Evolutionary conservation across 2,329 filamentous ascomycete species (phyloP).

Genomic region (Fusarium pseudoanthophilum): DNA sequence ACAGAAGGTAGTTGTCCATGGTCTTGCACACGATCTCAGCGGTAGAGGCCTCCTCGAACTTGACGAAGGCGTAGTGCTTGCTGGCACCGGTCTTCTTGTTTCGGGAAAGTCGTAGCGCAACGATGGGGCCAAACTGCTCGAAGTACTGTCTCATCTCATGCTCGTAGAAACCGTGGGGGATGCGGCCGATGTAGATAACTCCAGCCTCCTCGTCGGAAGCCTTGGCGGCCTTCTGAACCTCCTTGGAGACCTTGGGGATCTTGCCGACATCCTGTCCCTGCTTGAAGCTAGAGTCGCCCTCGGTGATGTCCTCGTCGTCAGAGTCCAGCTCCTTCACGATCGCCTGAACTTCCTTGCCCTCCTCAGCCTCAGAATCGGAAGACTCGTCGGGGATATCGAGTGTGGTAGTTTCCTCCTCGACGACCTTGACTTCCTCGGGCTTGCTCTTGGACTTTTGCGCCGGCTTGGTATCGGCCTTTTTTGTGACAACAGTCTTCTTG

Average conservation of each 20-base stretch:
- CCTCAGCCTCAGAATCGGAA: constrained; percentile 53
- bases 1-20: constrained; percentile 98
- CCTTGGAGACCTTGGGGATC: constrained; percentile 60
- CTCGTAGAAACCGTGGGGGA: constrained; percentile 96
- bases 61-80: constrained; percentile 95
- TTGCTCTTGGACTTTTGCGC: constrained; percentile 47
- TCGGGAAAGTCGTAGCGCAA: constrained; percentile 81
- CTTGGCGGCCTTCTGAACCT: constrained; percentile 56
- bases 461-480: constrained; percentile 50
- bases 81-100: constrained; percentile 91
- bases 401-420: constrained; percentile 45
- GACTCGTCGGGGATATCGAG: constrained; percentile 48
- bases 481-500: constrained; percentile 43
- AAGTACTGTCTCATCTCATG: constrained; percentile 95
- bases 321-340: constrained; percentile 59
- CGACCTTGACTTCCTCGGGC: constrained; percentile 43
- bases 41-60: constrained; percentile 81
- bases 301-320: constrained; percentile 55
- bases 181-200: constrained; percentile 88
- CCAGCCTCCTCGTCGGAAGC: constrained; percentile 69
- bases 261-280: constrained; percentile 63
- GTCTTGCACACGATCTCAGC: constrained; percentile 93
- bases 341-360: constrained; percentile 55
- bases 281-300: constrained; percentile 54
- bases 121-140: constrained; percentile 88